Base-by-base conservation (phyloP, 2,329 filamentous ascomycete genomes). In the Colletotrichum tanaceti region DNA sequence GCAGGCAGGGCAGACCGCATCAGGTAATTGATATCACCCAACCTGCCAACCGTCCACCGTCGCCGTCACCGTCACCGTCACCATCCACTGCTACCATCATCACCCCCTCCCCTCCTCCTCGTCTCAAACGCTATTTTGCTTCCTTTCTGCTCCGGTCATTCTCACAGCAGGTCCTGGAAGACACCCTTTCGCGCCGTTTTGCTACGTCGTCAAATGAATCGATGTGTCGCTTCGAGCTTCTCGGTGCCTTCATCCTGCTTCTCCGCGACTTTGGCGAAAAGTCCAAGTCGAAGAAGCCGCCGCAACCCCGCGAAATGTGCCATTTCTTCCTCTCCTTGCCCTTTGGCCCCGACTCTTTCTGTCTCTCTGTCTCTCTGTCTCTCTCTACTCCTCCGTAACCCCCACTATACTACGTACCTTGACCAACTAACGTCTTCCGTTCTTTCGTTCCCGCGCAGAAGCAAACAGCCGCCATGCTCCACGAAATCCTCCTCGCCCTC, bases 401-500 rank as follows among this genome's bases (percentile, higher is more conserved):
- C 32, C 20, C 35, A 38, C 35, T 20, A 7, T 20, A 20, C 4
- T 52, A 46, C 28, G 5, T 52, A 46, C 14, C 13, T 38, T 43
- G 16, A 24, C 22, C 10, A 20, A 43, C 70, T 71, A 62, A 70
- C 52, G 39, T 22, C 28, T 35, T 32, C 18, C 28, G 16, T 35
- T 58, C 35, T 7, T 46, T 16, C 43, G 35, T 28, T 46, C 39
- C 13, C n/a, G 13, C 5, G 9, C 5, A 54, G 59, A 58, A 55
- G 22, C 32, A 50, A 57, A 62, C 73, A 74, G 39, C 73, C 55
- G 28, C 32, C 73, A 99, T 99, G 96, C 92, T 99, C 79, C 96
- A 98, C 88, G 96, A 99, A 86, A 93, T 99, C 83, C 90, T 98
- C 80, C 91, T 99, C 80, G 95, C 94, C 79, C 90, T 98, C 80